Base-by-base conservation (phyloP, 768 basidiomycete genomes). In the Boletus rubroflammeus region DNA sequence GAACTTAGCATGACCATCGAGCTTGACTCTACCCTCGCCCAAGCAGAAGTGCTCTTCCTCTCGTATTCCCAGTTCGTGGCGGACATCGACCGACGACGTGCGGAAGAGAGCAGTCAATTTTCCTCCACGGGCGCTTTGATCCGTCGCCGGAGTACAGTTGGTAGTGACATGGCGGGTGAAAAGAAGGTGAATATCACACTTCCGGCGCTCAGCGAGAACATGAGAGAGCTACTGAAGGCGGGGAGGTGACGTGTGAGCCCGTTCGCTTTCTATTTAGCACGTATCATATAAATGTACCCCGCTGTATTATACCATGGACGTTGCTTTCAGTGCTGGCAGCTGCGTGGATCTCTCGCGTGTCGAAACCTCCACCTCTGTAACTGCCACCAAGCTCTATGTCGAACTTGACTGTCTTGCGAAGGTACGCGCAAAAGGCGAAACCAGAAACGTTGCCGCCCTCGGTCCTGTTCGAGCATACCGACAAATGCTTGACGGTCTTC, bases 1-100 rank as follows among this genome's bases (percentile, higher is more conserved):
- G 92, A 96, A 62, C 83, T 96, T 57, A 91, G 88, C 72, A 93
- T 93, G 87, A 92, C 93, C 48, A 96, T 99, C 61, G 97, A 98
- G 68, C 81, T 98, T n/a, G 89, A 97, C 68, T 84, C 87, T 1
- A 96, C 97, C 19, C 81, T 99, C 9, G 88, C 93, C 0, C 97
- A 98, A 73, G 97, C 96, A 10, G 97, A 99, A 72, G 94, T 98
- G 15, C 80, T 99, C 21, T 98, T 92, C 78, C 79, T 96, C 2
- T 93, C 93, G 1, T 98, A 97, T 75, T 76, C 85, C 13, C 87
- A 90, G 63, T 73, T 97, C 21, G 86, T 98, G 21, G 88, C 88
- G 10, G 93, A 96, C 67, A 83, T 96, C 62, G 93, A 97, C 68
- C 82, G 88, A 34, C 82, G 88, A 58, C 81, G 79, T 58, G 83